Evolutionary conservation across 1,284 basidiomycete species (phyloP).

Genomic region (Cystobasidiaceae sp.): DNA sequence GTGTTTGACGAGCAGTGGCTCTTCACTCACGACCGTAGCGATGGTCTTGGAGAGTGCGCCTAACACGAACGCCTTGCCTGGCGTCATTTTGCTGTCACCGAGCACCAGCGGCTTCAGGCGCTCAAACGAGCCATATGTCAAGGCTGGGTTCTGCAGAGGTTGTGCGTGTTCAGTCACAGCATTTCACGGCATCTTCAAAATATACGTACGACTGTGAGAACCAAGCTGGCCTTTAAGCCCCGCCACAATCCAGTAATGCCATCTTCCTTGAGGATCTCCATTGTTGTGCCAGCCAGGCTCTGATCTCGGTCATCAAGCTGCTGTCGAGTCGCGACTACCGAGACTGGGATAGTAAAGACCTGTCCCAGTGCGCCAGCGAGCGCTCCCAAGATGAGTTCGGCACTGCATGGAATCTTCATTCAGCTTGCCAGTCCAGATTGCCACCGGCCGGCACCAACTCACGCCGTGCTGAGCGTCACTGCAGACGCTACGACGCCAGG

Average conservation of each 20-base stretch:
- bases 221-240: conserved; percentile 84
- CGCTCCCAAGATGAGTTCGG: conserved; percentile 83
- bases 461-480: conserved; percentile 39
- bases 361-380: conserved; percentile 90
- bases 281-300: conserved; percentile 66
- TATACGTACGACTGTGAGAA: conserved; percentile 59
- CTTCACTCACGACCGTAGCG: conserved; percentile 79
- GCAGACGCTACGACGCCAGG: conserved; percentile 24
- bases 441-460: too few relatives aligned
- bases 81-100: conserved; percentile 61
- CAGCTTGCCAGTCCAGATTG: too few relatives aligned
- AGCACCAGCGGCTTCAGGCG: conserved; percentile 64
- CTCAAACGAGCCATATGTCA: conserved; percentile 96
- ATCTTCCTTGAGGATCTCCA: conserved; percentile 85
- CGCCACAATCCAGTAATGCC: conserved; percentile 90
- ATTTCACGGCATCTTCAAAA: too few relatives aligned
- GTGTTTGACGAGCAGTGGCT: too few relatives aligned
- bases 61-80: conserved; percentile 74
- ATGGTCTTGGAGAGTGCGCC: conserved; percentile 95
- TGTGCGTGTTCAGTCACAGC: too few relatives aligned
- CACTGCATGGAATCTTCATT: too few relatives aligned
- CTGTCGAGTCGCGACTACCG: conserved; percentile 95
- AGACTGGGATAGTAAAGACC: conserved; percentile 96
- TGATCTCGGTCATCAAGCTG: conserved; percentile 57
- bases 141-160: conserved; percentile 70